Evolutionary conservation across 371 early-diverging fungal species (phyloP), one percentile per base, ranked within the genome.

Genomic region (Choanephora cucurbitarum): DNA sequence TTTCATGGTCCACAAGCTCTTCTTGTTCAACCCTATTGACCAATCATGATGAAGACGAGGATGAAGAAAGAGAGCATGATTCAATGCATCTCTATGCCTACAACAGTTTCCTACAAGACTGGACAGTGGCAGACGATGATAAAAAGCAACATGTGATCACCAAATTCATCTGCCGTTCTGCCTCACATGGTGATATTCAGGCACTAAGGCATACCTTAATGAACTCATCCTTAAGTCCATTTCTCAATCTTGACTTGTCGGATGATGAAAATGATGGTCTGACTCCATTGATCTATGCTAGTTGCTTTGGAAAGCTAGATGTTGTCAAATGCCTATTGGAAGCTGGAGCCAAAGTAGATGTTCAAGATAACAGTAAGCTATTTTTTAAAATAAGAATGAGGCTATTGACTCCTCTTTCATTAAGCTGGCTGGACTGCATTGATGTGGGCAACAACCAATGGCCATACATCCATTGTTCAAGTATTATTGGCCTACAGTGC

Each of bases 381-480:
- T 22, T 17, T n/a, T n/a, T n/a, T n/a, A n/a, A n/a, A 15, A 4
- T 17, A 37, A 11, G n/a, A 11, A 15, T 10, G 46, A 14, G 46
- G 10, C 3, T 28, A 24, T 24, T 34, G 34, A 37, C 44, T 18
- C 2, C n/a, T 28, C 43, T n/a, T 10, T n/a, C 45, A 2, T 45
- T 22, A 52, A 86, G 91, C 83, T 52, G 97, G 97, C 9, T 97
- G 97, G 97, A 91, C 95, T 6, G 86, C 94, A 8, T 77, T 95
- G 13, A 87, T 95, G 81, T 97, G 97, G 97, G 95, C 97, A 0
- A 88, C 88, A 39, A 88, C 89, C 45, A 95, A 92, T 74, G 87
- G 88, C 52, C 88, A 92, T 71, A 77, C 81, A 43, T 69, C 72
- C n/a, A 77, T 89, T 23, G 91, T 90, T 17, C 77, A 83, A 52